These are phyloP conservation scores for Nannochloris sp. DNA, from an alignment of 139 green algal genomes.

Conservation along the genomic window DNA sequence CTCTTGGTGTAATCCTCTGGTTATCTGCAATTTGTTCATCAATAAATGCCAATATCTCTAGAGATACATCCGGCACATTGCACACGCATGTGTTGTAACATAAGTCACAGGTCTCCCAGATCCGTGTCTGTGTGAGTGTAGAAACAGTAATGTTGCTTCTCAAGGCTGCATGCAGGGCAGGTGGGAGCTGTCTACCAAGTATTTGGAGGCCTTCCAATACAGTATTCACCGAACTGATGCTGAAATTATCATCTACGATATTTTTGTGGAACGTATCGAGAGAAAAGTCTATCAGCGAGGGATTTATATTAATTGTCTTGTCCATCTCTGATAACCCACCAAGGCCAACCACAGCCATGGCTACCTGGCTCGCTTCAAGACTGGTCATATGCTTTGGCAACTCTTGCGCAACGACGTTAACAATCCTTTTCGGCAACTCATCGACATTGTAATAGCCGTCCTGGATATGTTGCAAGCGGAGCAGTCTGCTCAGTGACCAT, in stretches of 20 bases:
- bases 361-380: constrained; percentile 2
- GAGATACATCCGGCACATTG: background rate
- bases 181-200: no score
- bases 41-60: background rate
- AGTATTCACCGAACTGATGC: no score
- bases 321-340: background rate
- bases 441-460: background rate
- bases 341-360: constrained; percentile 1
- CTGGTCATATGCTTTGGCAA: background rate
- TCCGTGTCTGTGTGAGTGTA: no score
- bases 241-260: no score
- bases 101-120: no score
- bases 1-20: background rate
- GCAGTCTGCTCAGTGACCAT: constrained; percentile 20
- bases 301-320: background rate
- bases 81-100: no score
- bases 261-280: background rate
- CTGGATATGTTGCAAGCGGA: background rate
- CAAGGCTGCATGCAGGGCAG: no score
- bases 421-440: background rate
- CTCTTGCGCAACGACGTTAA: background rate
- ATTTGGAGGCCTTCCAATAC: no score
- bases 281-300: background rate
- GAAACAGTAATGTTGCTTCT: no score
- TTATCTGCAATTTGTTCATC: background rate